Evolutionary conservation across 2,329 filamentous ascomycete genomes (phyloP).

Genomic region (Tolypocladium pustulatum): DNA sequence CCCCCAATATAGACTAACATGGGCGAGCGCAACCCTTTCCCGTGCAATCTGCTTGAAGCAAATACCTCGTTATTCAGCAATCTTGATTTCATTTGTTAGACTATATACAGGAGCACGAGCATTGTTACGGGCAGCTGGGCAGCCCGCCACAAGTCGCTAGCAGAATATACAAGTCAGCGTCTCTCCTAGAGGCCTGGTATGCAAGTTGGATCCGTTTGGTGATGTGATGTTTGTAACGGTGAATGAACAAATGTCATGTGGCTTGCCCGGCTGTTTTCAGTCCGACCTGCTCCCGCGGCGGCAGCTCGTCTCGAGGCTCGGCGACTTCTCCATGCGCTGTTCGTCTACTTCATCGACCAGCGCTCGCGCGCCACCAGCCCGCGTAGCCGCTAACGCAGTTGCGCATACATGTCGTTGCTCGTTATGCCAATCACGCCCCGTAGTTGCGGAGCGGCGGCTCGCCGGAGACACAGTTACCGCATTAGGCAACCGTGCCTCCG

Average conservation of each 20-base stretch:
- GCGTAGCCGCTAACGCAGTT: background rate
- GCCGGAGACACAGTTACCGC: background rate
- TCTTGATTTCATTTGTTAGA: conserved; percentile 18
- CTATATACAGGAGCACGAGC: conserved; percentile 15
- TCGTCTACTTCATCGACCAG: no score
- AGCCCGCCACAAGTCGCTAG: background rate
- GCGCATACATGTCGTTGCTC: background rate
- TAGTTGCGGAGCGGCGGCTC: background rate
- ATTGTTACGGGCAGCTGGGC: conserved; percentile 6
- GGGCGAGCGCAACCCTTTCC: conserved; percentile 13
- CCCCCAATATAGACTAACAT: conserved; percentile 24
- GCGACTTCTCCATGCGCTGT: no score
- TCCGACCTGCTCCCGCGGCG: no score
- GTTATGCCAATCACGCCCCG: background rate
- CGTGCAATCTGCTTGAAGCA: conserved; percentile 18
- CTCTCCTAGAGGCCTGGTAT: background rate
- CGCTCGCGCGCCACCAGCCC: no score
- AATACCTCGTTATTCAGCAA: conserved; percentile 11
- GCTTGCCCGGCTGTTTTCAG: background rate
- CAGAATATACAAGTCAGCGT: background rate
- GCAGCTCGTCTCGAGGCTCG: no score
- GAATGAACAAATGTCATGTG: background rate
- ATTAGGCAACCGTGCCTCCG: background rate
- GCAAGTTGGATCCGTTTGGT: background rate
- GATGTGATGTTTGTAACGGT: background rate